Base-by-base conservation (phyloP, 179 eudicot genomes). In the Pouteria campechiana region DNA sequence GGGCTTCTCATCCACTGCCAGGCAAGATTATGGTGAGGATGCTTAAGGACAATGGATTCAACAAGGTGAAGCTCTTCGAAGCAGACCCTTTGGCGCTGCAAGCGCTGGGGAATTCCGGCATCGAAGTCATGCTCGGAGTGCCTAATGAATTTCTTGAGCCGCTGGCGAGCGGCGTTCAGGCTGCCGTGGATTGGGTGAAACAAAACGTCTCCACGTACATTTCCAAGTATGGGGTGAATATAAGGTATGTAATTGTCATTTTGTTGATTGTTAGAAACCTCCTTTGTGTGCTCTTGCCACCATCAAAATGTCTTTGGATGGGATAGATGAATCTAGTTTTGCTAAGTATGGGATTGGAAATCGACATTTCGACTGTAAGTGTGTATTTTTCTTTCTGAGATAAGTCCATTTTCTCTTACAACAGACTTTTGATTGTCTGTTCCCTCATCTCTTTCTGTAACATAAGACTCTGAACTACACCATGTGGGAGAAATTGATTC, bases 71-170 rank as follows among this genome's bases (percentile, higher is more conserved):
- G 60, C 74, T 86, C 2, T 90, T 90, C 8, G 98, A 90, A 59
- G 90, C 90, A 8, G 90, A 86, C 35, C 82, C 80, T 12, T 68
- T 57, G 13, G 79, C 80, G 0, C 47, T 90, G 44, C 46, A 54
- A 62, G 99, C 99, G 16, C 88, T 90, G 2, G 92, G 90, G 17
- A 73, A 71, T 52, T 79, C 96, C 0, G 94, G 94, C 17, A 77
- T 90, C 13, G 65, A 90, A 36, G 99, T 90, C 30, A 90, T 86
- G 96, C 75, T 90, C 37, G 99, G 96, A 11, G 82, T 90, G 12
- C 98, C 99, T 10, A 90, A 90, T 47, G 85, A 90, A 32, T 8
- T 90, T 57, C 50, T 90, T 33, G 96, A 73, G 4, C 49, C 75
- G 1, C 54, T 90, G 32, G 90, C 99, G 0, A 45, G 62, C 3